Percentiles rank a stretch among this genome's conserved stretches.
Conservation (phyloP, 306 rosid genomes). For the Dryas alaskensis region DNA sequence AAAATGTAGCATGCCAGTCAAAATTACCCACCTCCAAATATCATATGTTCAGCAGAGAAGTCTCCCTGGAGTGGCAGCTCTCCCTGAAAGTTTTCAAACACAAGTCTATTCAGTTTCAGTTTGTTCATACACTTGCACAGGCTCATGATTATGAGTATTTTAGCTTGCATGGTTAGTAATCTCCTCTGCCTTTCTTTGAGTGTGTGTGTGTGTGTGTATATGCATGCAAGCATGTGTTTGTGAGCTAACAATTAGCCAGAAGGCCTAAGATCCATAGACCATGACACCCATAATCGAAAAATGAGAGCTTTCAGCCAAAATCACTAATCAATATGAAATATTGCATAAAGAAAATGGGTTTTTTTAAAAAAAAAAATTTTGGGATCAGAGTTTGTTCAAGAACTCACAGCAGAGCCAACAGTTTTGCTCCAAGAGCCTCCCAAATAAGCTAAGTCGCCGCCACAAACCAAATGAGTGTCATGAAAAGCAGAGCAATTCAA, state of each 20-base stretch:
- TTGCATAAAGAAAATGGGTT: too few relatives aligned
- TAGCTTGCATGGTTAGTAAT: not conserved
- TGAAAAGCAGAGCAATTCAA: conserved; percentile 82
- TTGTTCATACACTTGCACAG: conserved; percentile 11
- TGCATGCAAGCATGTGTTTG: too few relatives aligned
- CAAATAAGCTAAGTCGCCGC: conserved; percentile 88
- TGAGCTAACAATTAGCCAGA: not conserved
- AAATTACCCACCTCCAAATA: conserved; percentile 76
- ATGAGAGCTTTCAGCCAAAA: not conserved
- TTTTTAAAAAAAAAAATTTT: not conserved
- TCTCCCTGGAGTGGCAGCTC: conserved; percentile 95
- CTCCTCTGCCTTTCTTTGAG: too few relatives aligned
- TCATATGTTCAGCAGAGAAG: conserved; percentile 98
- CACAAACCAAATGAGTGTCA: conserved; percentile 77
- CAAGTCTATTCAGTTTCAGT: conserved; percentile 20
- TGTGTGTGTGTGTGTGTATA: too few relatives aligned
- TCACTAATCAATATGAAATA: not conserved
- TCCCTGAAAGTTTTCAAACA: conserved; percentile 57
- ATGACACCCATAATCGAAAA: not conserved
- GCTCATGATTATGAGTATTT: not conserved
- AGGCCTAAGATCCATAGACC: not conserved
- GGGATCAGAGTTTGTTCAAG: not conserved
- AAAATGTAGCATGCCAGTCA: conserved; percentile 1
- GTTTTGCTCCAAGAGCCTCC: conserved; percentile 95
- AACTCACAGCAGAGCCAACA: conserved; percentile 83